phyloP scores from a whole-genome alignment of 2,329 filamentous ascomycete species.

The Zymoseptoria brevis region DNA sequence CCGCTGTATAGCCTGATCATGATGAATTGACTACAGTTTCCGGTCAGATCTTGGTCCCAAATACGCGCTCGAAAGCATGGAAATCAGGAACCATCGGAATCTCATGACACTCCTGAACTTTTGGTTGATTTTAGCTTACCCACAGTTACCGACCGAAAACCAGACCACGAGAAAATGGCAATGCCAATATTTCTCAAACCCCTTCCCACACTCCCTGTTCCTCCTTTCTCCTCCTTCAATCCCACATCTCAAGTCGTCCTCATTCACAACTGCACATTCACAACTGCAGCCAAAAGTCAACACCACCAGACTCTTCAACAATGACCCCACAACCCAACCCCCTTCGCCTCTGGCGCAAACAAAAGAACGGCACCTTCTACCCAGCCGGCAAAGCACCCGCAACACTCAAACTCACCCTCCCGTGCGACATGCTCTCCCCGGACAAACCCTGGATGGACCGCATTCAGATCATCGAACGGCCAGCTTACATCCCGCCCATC shows the following conservation, averaged over 20 bases:
- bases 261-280: not conserved
- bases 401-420: not conserved
- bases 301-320: not conserved
- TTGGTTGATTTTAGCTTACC: not conserved
- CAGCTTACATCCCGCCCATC: not conserved
- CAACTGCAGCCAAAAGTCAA: not conserved
- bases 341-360: not conserved
- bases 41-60: too few relatives aligned
- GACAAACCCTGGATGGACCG: not conserved
- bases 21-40: too few relatives aligned
- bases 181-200: not conserved
- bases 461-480: not conserved
- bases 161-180: not conserved
- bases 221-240: not conserved
- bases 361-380: not conserved
- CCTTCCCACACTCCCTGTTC: not conserved
- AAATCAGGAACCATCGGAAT: not conserved
- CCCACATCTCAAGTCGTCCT: not conserved
- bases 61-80: too few relatives aligned
- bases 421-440: not conserved
- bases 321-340: not conserved
- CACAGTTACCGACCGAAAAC: not conserved
- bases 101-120: not conserved
- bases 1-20: too few relatives aligned
- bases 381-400: not conserved